Base-by-base conservation (phyloP, 2,329 filamentous ascomycete species). In the Zymoseptoria crescenta region DNA sequence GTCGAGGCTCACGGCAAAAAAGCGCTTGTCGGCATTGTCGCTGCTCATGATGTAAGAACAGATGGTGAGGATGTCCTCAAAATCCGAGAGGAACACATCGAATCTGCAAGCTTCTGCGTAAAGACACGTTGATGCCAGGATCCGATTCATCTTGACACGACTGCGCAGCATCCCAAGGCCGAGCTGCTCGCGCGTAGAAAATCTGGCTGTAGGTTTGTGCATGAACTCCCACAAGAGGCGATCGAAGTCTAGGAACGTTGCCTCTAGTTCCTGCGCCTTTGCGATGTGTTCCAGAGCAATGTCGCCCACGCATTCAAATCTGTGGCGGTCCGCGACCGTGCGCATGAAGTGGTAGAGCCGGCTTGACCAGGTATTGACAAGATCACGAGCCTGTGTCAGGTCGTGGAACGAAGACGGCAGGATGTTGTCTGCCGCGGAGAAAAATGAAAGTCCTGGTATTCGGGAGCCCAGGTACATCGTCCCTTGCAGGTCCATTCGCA, bases 401-500 rank as follows among this genome's bases (percentile, higher is more conserved):
- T 70, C 66, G 27, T 65, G 63, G 27, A 70, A 65, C 1, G 63
- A 56, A 7, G 49, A 54, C 1, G 69, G 69, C 6, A 71, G 58
- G 19, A 63, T 55, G n/a, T 59, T 67, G 52, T 71, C 69, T 10
- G 58, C 62, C 27, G 67, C 64, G 9, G 67, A 68, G 56, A 65
- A 68, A 58, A 66, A 69, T 9, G 68, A 59, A 9, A 71, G 59
- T n/a, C 69, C 66, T 35, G 69, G 69, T 1, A 68, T 58, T n/a
- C 68, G 58, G 16, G 61, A 61, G 28, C 60, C 65, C 2, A 70
- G 54, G 56, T 67, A 70, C 57, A 68, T 60, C 1, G 68, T 65
- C 5, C 67, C 65, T 57, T 72, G 68, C 2, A 71, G 54, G 52
- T 72, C 69, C 49, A 71, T 63, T n/a, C 69, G 59, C 63, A 70